Evolutionary conservation across 805 yeast species (phyloP).

Genomic region (Metschnikowia borealis): DNA sequence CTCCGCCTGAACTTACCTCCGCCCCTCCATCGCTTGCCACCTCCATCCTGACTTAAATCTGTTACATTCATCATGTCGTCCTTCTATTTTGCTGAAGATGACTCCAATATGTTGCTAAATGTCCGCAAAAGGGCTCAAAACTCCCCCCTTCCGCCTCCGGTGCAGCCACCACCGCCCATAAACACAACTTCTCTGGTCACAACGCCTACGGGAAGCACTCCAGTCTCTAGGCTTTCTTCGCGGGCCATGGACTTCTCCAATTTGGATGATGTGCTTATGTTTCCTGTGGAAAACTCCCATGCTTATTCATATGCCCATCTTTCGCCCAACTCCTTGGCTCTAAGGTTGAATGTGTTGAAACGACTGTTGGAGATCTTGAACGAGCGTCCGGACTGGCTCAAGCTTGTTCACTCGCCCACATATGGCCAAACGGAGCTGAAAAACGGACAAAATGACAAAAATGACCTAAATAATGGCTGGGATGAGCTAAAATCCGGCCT

Average conservation of each 20-base stretch:
- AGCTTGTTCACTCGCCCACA: conserved; percentile 9
- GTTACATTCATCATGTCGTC: not conserved
- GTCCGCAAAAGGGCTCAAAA: not conserved
- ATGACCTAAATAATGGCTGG: not conserved
- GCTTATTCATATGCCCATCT: conserved; percentile 82
- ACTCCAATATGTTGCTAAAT: not conserved
- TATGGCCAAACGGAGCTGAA: conserved; percentile 1
- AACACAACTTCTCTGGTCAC: not conserved
- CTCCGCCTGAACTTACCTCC: no score
- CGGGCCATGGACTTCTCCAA: conserved; percentile 10
- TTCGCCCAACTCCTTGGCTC: conserved; percentile 75
- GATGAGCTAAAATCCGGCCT: not conserved
- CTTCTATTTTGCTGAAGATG: conserved; percentile 17
- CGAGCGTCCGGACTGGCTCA: conserved; percentile 53
- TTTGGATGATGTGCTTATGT: conserved; percentile 45
- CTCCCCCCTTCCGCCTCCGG: not conserved
- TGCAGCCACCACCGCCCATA: not conserved
- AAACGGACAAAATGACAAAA: not conserved
- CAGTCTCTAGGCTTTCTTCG: conserved; percentile 4
- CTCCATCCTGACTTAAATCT: no score
- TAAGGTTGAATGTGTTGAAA: conserved; percentile 68
- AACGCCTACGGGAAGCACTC: not conserved
- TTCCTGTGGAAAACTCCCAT: conserved; percentile 77
- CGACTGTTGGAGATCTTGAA: conserved; percentile 71
- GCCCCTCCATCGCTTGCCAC: no score